phyloP scores from a whole-genome alignment of 2,329 filamentous ascomycete species.

The Cladophialophora immunda region DNA sequence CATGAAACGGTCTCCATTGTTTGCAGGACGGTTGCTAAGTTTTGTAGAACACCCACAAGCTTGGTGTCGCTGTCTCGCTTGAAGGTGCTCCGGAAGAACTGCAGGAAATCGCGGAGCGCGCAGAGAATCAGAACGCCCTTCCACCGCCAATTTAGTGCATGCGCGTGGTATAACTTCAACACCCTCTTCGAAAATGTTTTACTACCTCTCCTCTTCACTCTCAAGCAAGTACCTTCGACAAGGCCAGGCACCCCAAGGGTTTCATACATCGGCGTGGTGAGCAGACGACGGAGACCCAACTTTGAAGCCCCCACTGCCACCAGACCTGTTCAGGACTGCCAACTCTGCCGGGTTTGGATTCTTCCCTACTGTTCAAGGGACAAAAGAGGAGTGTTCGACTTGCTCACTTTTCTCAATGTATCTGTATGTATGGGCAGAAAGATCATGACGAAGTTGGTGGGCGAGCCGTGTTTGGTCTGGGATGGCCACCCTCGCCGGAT shows the following conservation, averaged over 20 bases:
- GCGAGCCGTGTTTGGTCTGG: conserved; percentile 2
- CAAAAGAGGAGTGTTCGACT: conserved; percentile 3
- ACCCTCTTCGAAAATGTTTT: conserved; percentile 47
- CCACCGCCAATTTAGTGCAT: conserved; percentile 59
- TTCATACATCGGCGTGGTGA: background rate
- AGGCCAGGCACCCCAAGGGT: background rate
- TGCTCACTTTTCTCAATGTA: conserved; percentile 11
- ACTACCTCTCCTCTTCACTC: conserved; percentile 52
- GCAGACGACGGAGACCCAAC: background rate
- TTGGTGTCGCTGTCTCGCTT: conserved; percentile 92
- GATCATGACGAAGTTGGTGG: conserved; percentile 9
- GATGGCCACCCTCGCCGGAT: background rate
- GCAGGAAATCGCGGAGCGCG: conserved; percentile 67
- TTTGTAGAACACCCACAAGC: conserved; percentile 86
- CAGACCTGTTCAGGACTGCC: background rate
- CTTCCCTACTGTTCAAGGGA: conserved; percentile 1
- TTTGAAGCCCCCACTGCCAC: background rate
- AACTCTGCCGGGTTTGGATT: background rate
- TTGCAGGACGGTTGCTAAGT: conserved; percentile 41
- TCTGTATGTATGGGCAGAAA: conserved; percentile 12
- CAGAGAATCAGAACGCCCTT: conserved; percentile 44
- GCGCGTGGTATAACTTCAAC: background rate
- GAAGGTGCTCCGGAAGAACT: conserved; percentile 85
- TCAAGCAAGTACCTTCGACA: conserved; percentile 30
- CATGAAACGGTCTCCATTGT: conserved; percentile 25